A percentile compares a stretch with the other conserved stretches of the same genome.
Evolutionary conservation across 2,329 filamentous ascomycete genomes (phyloP).

Genomic region (Scedosporium minutisporum): DNA sequence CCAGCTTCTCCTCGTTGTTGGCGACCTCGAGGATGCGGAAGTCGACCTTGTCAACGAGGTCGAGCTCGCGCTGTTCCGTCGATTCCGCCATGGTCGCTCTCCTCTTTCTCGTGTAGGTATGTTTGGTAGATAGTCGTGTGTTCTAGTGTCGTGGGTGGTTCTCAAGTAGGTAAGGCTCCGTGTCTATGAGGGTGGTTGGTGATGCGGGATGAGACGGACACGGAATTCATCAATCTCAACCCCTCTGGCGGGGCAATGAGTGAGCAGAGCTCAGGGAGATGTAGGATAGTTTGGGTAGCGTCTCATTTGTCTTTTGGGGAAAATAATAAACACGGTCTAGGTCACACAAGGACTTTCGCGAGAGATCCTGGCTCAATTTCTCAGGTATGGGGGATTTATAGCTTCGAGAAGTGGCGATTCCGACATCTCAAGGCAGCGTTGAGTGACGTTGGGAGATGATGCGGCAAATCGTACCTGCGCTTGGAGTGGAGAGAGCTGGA

Average conservation of each 20-base stretch:
- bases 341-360: not conserved
- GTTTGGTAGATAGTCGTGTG: not conserved
- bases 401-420: not conserved
- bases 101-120: not conserved
- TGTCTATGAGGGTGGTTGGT: not conserved
- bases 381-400: not conserved
- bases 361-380: too few species aligned
- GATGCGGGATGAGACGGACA: not conserved
- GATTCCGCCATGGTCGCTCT: constrained; percentile 24
- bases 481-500: not conserved
- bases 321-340: too few species aligned
- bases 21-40: constrained; percentile 70
- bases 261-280: too few species aligned
- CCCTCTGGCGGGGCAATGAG: not conserved
- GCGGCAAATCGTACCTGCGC: not conserved
- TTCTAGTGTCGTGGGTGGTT: too few species aligned
- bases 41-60: constrained; percentile 76
- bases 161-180: too few species aligned
- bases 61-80: constrained; percentile 63
- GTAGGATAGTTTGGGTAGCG: too few species aligned
- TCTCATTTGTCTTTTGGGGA: too few species aligned
- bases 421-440: not conserved
- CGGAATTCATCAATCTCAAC: not conserved
- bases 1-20: constrained; percentile 74
- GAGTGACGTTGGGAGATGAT: not conserved